Conservation (phyloP, 2,329 filamentous ascomycete genomes). For the Corniculantispora saksenae region DNA sequence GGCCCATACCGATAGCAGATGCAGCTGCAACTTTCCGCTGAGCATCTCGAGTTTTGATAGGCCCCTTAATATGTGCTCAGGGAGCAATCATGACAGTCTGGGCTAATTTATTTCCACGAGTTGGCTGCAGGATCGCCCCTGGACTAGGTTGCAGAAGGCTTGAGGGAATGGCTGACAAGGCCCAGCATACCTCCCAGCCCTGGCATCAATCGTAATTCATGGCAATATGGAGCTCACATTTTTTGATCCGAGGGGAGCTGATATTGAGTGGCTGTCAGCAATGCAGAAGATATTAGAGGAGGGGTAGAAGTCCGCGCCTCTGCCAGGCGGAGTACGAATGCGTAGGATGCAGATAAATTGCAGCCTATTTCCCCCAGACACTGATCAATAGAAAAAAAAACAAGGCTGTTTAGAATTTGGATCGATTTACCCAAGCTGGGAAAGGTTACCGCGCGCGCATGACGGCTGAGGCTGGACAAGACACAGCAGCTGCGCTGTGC, state of each 20-base stretch:
- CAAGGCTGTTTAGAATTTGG: too few species aligned
- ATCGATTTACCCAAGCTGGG: too few species aligned
- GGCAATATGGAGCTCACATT: background rate
- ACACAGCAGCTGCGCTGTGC: too few species aligned
- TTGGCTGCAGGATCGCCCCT: constrained; percentile 1
- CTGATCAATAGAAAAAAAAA: background rate
- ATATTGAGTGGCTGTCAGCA: background rate
- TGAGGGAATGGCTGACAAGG: background rate
- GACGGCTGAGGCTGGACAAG: too few species aligned
- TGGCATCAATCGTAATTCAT: background rate
- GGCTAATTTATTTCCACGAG: constrained; percentile 6
- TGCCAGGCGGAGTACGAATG: background rate
- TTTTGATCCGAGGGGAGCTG: constrained; percentile 6
- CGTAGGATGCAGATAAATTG: constrained; percentile 11
- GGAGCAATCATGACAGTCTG: background rate
- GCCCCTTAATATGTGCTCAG: background rate
- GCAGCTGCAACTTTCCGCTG: too few species aligned
- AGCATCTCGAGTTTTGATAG: too few species aligned
- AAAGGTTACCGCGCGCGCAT: too few species aligned
- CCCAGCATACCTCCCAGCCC: background rate
- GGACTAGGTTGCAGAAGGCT: background rate
- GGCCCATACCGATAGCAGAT: too few species aligned
- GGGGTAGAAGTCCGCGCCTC: background rate
- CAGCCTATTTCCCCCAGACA: constrained; percentile 3
- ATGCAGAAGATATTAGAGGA: constrained; percentile 2